Percentiles rank a stretch among this genome's conserved stretches.
phyloP scores from a whole-genome alignment of 768 basidiomycete species.

The Guyanaporus albipodus region DNA sequence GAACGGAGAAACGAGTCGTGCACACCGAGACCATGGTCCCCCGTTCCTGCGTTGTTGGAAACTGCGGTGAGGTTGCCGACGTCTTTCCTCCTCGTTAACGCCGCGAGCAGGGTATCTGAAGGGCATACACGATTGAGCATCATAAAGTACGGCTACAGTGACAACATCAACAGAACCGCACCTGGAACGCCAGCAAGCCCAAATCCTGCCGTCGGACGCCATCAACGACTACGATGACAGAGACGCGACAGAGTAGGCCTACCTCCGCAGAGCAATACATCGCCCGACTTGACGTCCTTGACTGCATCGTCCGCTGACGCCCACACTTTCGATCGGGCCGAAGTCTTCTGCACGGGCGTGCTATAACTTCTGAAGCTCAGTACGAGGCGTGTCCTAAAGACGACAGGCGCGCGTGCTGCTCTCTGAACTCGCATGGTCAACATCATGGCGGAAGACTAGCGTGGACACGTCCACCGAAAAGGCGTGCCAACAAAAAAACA shows the following conservation, averaged over 20 bases:
- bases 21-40: slow-evolving; percentile 66
- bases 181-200: slow-evolving; percentile 88
- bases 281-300: slow-evolving; percentile 76
- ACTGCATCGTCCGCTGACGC: slow-evolving; percentile 78
- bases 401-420: slow-evolving; percentile 13
- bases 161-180: slow-evolving; percentile 25
- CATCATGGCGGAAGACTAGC: slow-evolving; percentile 18
- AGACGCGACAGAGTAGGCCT: slow-evolving; percentile 21
- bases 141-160: neutral
- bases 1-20: neutral
- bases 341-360: slow-evolving; percentile 14
- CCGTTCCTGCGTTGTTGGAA: slow-evolving; percentile 83
- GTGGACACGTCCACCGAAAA: neutral
- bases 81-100: slow-evolving; percentile 69
- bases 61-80: slow-evolving; percentile 76
- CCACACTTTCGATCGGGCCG: slow-evolving; percentile 68
- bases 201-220: slow-evolving; percentile 56
- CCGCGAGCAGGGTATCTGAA: slow-evolving; percentile 76
- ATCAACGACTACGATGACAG: neutral
- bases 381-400: slow-evolving; percentile 16
- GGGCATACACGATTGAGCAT: neutral
- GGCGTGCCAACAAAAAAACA: no score
- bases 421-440: slow-evolving; percentile 14
- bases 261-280: slow-evolving; percentile 81
- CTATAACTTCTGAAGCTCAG: slow-evolving; percentile 25